These are phyloP conservation scores for Olyra latifolia DNA, from an alignment of 176 grass and related monocot genomes.

Conservation along the genomic window DNA sequence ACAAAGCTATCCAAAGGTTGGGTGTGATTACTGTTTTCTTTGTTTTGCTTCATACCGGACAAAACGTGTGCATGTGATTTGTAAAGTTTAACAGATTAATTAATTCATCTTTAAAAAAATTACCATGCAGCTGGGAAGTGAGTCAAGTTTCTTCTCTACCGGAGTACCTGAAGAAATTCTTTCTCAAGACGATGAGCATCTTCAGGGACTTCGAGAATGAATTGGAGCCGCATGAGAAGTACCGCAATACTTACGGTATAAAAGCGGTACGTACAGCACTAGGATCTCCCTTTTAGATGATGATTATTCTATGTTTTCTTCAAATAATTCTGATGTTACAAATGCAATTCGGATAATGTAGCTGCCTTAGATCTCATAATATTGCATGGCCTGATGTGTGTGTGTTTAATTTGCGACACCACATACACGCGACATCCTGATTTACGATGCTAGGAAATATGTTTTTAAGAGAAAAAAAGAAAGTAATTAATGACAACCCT, in stretches of 20 bases:
- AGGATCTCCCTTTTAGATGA: not conserved
- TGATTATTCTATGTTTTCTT: not conserved
- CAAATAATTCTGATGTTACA: not conserved
- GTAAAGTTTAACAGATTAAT: no score
- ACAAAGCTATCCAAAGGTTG: slow-evolving; percentile 45
- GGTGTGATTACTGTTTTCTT: not conserved
- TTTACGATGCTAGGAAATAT: no score
- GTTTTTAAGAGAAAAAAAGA: no score
- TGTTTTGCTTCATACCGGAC: not conserved
- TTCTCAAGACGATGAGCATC: slow-evolving; percentile 14
- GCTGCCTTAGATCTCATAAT: not conserved
- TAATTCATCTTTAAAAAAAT: not conserved
- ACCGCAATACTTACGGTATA: not conserved
- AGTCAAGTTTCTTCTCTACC: slow-evolving; percentile 7
- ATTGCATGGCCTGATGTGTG: no score
- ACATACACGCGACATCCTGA: no score
- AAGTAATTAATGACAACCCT: no score
- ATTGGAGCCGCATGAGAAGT: not conserved
- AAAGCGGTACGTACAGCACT: not conserved
- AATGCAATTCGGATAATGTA: not conserved
- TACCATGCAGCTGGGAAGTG: slow-evolving; percentile 47
- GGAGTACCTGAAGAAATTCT: slow-evolving; percentile 24
- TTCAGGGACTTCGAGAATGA: slow-evolving; percentile 34
- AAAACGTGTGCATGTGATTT: no score
- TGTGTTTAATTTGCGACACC: no score